Percentiles rank a stretch among this genome's conserved stretches.
phyloP scores from a whole-genome alignment of 2,329 filamentous ascomycete species.

The Ustilaginoidea virens region DNA sequence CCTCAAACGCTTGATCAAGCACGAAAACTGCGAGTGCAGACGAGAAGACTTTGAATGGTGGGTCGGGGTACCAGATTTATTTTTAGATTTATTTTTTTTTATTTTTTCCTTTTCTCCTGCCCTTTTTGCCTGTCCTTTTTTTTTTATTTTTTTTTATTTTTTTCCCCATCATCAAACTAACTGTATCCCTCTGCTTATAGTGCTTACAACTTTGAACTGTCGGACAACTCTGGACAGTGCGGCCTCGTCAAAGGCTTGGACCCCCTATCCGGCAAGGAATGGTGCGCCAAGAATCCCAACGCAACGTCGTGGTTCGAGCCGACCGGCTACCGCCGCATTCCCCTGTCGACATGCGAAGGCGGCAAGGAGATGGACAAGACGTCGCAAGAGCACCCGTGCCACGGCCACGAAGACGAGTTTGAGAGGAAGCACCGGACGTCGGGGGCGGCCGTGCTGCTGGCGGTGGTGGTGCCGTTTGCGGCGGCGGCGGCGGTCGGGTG shows the following conservation, averaged over 20 bases:
- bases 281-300: conserved; percentile 46
- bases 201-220: conserved; percentile 85
- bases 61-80: no score
- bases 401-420: conserved; percentile 70
- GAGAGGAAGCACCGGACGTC: conserved; percentile 53
- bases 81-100: no score
- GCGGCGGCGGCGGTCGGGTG: conserved; percentile 62
- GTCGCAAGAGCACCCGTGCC: conserved; percentile 41
- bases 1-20: conserved; percentile 55
- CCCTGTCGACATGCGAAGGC: conserved; percentile 71
- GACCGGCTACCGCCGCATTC: conserved; percentile 79
- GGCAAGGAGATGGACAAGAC: conserved; percentile 62
- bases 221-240: conserved; percentile 60
- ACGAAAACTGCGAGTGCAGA: conserved; percentile 69
- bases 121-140: no score
- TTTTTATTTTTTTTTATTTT: no score
- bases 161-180: no score
- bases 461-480: conserved; percentile 59
- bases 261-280: conserved; percentile 35
- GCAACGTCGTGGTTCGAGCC: conserved; percentile 67
- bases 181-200: no score
- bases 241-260: conserved; percentile 56
- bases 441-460: conserved; percentile 69
- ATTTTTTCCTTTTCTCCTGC: no score
- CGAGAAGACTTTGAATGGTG: conserved; percentile 87